Evolutionary conservation across 495 filamentous ascomycete species (phyloP).

Genomic region (Penicillium longicatenatum): DNA sequence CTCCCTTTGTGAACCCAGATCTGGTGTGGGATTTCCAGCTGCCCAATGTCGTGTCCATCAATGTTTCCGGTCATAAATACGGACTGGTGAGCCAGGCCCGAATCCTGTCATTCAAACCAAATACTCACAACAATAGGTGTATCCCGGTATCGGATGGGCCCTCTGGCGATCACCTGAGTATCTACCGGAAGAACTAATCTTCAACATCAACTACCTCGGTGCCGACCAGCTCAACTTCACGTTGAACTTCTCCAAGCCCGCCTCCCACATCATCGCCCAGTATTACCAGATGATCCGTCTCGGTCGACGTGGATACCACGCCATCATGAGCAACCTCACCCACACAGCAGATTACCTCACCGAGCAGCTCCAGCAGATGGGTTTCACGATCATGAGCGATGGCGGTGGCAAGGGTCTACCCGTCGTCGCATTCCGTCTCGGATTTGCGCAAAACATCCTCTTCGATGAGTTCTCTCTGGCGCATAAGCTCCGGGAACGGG

Average conservation of each 20-base stretch:
- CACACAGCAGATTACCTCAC: conserved; percentile 83
- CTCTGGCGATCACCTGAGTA: conserved; percentile 83
- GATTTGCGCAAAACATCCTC: conserved; percentile 56
- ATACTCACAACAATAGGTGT: conserved; percentile 46
- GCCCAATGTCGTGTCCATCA: conserved; percentile 85
- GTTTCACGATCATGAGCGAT: conserved; percentile 85
- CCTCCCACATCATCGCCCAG: conserved; percentile 89
- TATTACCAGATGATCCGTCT: conserved; percentile 95
- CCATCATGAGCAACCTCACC: conserved; percentile 87
- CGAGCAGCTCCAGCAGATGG: conserved; percentile 64
- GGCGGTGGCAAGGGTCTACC: conserved; percentile 73
- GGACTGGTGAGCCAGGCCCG: conserved; percentile 38
- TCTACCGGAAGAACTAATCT: conserved; percentile 86
- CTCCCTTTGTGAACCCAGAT: conserved; percentile 72
- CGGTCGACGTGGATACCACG: conserved; percentile 81
- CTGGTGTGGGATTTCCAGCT: conserved; percentile 84
- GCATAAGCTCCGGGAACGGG: conserved; percentile 79
- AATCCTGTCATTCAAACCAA: too few species aligned
- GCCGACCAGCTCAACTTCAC: conserved; percentile 93
- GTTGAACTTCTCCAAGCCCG: conserved; percentile 92
- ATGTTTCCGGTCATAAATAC: conserved; percentile 89
- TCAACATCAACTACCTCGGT: conserved; percentile 97
- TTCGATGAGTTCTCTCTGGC: conserved; percentile 85
- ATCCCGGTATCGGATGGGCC: conserved; percentile 92
- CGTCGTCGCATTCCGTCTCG: conserved; percentile 80